phyloP scores from a whole-genome alignment of 352 stramenopile species.

The Stramenopiles sp. region DNA sequence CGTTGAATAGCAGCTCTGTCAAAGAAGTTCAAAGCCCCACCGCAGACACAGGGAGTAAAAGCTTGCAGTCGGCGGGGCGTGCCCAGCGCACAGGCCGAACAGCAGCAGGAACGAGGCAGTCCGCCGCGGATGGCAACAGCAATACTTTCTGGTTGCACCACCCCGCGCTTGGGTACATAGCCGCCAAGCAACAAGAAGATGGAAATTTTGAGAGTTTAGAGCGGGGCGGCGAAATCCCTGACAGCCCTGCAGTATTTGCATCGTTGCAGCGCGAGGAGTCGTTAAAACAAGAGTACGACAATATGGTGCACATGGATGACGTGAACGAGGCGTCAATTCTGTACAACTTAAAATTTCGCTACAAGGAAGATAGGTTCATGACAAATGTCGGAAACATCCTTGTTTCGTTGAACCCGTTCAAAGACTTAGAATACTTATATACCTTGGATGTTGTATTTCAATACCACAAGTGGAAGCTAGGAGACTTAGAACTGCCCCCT shows the following conservation, averaged over 20 bases:
- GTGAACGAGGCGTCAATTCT: slow-evolving; percentile 79
- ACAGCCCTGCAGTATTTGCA: not conserved
- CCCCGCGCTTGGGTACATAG: not conserved
- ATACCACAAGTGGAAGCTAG: slow-evolving; percentile 26
- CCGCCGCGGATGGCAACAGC: no score
- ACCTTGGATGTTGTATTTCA: slow-evolving; percentile 28
- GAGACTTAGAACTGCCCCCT: slow-evolving; percentile 36
- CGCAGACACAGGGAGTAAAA: no score
- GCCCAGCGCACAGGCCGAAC: no score
- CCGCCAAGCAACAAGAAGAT: slow-evolving; percentile 2
- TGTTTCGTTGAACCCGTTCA: slow-evolving; percentile 7
- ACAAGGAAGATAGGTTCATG: slow-evolving; percentile 53
- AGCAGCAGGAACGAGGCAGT: no score
- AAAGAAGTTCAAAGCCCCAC: no score
- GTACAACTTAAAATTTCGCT: slow-evolving; percentile 67
- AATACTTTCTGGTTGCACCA: not conserved
- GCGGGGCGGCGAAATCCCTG: not conserved
- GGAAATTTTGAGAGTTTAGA: not conserved
- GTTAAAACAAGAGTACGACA: slow-evolving; percentile 33
- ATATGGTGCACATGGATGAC: slow-evolving; percentile 74
- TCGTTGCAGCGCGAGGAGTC: slow-evolving; percentile 9
- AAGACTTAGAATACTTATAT: slow-evolving; percentile 20
- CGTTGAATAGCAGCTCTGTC: no score
- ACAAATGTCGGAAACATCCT: slow-evolving; percentile 10
- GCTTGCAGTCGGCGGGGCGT: no score